These are phyloP conservation scores for Alternaria hordeiaustralica DNA, from an alignment of 2,329 filamentous ascomycete genomes.

Conservation along the genomic window DNA sequence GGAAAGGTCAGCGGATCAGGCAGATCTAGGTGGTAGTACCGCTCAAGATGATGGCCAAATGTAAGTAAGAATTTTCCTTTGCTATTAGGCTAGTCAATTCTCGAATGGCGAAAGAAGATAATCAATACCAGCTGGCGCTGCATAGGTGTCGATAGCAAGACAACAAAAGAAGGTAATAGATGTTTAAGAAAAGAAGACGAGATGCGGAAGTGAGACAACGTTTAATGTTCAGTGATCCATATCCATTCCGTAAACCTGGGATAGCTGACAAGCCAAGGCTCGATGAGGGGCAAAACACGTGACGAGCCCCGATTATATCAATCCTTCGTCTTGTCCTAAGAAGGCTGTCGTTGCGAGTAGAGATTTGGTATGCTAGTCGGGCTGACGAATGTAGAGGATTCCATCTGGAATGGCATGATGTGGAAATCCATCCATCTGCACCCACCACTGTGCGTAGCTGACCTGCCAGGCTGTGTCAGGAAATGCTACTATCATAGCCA, in stretches of 20 bases:
- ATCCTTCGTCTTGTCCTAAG: not conserved
- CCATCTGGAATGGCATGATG: not conserved
- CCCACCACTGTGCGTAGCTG: not conserved
- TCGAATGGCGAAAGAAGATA: not conserved
- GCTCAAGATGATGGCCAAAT: not conserved
- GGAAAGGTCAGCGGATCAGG: not conserved
- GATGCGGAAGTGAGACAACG: not conserved
- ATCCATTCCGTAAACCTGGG: not conserved
- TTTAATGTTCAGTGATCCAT: not conserved
- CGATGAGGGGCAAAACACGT: not conserved
- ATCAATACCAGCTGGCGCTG: not conserved
- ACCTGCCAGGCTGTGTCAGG: not conserved
- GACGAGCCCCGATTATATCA: not conserved
- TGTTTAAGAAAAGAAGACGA: not conserved
- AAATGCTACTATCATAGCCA: not conserved
- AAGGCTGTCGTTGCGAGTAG: not conserved
- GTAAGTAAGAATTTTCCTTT: no score
- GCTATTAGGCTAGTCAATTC: not conserved
- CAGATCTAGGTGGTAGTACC: not conserved
- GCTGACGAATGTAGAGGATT: not conserved
- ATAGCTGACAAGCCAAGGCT: not conserved
- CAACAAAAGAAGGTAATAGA: not conserved
- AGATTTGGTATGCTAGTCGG: not conserved
- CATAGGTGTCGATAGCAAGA: not conserved
- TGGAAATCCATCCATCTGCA: not conserved